A percentile compares a stretch with the other conserved stretches of the same genome.
These are phyloP conservation scores for Stagonosporopsis chrysanthemi DNA, from an alignment of 2,329 filamentous ascomycete genomes.

Conservation along the genomic window DNA sequence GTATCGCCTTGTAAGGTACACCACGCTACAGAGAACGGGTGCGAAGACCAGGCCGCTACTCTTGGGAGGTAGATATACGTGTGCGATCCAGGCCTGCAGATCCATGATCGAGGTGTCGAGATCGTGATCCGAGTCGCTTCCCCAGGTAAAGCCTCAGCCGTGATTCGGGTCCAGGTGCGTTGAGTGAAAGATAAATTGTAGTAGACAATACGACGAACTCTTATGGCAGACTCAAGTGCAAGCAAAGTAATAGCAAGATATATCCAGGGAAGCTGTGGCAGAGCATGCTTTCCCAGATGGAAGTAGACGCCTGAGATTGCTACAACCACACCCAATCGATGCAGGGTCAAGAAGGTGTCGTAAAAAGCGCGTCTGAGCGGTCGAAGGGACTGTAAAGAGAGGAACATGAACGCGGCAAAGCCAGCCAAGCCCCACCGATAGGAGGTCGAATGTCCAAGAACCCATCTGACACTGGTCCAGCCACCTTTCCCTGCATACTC, in stretches of 20 bases:
- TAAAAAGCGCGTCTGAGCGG: constrained; percentile 78
- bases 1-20: constrained; percentile 61
- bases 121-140: constrained; percentile 75
- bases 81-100: constrained; percentile 74
- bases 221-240: constrained; percentile 65
- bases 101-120: constrained; percentile 73
- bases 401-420: constrained; percentile 64
- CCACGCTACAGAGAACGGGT: constrained; percentile 80
- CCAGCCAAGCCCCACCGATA: constrained; percentile 66
- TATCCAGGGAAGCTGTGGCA: constrained; percentile 67
- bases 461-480: constrained; percentile 29
- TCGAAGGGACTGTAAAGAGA: constrained; percentile 71
- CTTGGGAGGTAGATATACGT: constrained; percentile 77
- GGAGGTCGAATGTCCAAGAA: constrained; percentile 54
- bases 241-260: constrained; percentile 68
- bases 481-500: constrained; percentile 56
- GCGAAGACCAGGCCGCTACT: constrained; percentile 72
- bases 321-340: constrained; percentile 68
- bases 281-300: constrained; percentile 61
- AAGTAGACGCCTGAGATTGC: constrained; percentile 70
- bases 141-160: constrained; percentile 73
- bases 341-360: constrained; percentile 75
- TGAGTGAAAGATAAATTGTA: constrained; percentile 69
- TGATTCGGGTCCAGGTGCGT: constrained; percentile 62
- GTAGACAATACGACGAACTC: constrained; percentile 66